phyloP scores from a whole-genome alignment of 176 grass and related monocot species.

The Oryza meyeriana region DNA sequence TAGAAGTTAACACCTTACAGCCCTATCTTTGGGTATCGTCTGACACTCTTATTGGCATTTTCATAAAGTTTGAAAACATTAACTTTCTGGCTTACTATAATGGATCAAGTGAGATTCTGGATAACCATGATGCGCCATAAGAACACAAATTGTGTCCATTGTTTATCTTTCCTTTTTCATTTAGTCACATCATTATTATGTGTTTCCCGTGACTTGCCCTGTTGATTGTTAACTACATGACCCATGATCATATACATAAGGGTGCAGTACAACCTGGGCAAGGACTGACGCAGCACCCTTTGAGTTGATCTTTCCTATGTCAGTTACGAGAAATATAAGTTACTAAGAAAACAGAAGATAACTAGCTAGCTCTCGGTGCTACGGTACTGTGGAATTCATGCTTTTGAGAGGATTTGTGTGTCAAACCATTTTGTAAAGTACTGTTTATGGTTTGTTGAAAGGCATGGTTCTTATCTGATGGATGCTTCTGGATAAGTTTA shows the following conservation, averaged over 20 bases:
- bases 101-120: neutral
- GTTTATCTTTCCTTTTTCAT: neutral
- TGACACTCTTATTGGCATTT: neutral
- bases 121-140: neutral
- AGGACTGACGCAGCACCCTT: neutral
- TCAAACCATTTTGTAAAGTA: no score
- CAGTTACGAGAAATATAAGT: neutral
- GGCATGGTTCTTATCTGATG: no score
- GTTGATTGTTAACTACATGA: neutral
- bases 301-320: neutral
- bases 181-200: neutral
- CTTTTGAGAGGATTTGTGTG: neutral
- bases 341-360: neutral
- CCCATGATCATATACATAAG: neutral
- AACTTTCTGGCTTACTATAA: neutral
- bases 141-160: neutral
- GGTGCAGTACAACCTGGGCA: neutral
- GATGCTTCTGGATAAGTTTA: conserved; percentile 3
- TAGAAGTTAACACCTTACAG: neutral
- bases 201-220: neutral
- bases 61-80: conserved; percentile 3
- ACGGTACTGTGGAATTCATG: neutral
- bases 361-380: neutral
- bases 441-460: no score
- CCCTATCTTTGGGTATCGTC: neutral